Base-by-base conservation (phyloP, 2,329 filamentous ascomycete genomes). In the Scytalidium sp. region DNA sequence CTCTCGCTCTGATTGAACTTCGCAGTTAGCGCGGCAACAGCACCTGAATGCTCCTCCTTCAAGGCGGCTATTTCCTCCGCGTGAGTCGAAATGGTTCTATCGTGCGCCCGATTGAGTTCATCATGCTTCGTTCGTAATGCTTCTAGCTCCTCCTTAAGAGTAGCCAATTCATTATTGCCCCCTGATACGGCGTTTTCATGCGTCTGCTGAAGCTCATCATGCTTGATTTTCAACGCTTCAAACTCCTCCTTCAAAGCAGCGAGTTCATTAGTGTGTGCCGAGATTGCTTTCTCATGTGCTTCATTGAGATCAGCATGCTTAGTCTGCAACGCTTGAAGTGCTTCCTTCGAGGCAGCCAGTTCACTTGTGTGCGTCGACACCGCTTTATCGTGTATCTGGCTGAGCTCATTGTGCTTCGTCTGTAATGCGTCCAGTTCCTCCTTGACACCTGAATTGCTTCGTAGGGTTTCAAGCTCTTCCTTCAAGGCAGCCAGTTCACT, bases 1-100 rank as follows among this genome's bases (percentile, higher is more conserved):
- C 69, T 70, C 52, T 80, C 74, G 59, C 77, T 78, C 23, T 72
- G 67, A 47, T 79, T 71, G 36, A 83, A 8, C 44, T 46, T 46
- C 10, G 25, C 25, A 19, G 17, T n/a, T 13, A 63, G 44, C 15
- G 52, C 54, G 22, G 56, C 60, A 41, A 60, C 55, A 23, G 61
- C 56, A 42, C 59, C 57, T 43, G 57, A 56, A 25, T 64, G 59
- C 11, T 57, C 54, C 53, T n/a, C 45, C 39, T 29, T 54, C 39
- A 53, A n/a, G 19, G 41, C 47, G 25, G 44, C 55, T 10, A 57
- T 25, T 27, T 55, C 52, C 15, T 51, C 52, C 15, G 54, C 47
- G 50, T 64, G 59, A 6, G 52, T 42, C 10, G 17, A 45, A 1
- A 41, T 40, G 23, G 47, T 49, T 43, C 48, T 50, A 21, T 22